phyloP scores from a whole-genome alignment of 495 filamentous ascomycete species.

The Extremus antarcticus region DNA sequence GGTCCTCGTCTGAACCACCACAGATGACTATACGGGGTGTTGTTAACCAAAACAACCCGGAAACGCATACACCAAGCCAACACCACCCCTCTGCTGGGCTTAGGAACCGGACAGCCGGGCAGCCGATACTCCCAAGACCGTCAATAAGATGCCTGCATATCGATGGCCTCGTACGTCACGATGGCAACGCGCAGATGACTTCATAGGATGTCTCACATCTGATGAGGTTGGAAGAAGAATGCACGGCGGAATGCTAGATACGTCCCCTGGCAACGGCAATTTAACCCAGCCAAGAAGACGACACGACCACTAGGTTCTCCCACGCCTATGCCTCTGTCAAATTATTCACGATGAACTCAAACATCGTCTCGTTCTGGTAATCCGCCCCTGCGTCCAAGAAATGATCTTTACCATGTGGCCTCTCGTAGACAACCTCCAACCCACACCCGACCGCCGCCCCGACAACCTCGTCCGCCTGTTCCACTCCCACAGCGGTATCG shows the following conservation, averaged over 20 bases:
- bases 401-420: slow-evolving; percentile 10
- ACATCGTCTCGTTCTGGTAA: slow-evolving; percentile 7
- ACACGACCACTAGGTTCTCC: too few relatives aligned
- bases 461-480: slow-evolving; percentile 17
- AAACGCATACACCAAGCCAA: too few relatives aligned
- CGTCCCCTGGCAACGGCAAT: not conserved
- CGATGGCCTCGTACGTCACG: not conserved
- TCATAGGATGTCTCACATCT: too few relatives aligned
- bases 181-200: not conserved
- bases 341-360: slow-evolving; percentile 14
- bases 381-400: slow-evolving; percentile 12
- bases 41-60: not conserved
- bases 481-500: slow-evolving; percentile 12
- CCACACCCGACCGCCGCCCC: slow-evolving; percentile 10
- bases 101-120: too few relatives aligned
- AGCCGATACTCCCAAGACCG: not conserved
- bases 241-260: not conserved
- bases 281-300: too few relatives aligned
- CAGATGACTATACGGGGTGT: not conserved
- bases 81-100: too few relatives aligned
- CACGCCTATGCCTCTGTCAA: too few relatives aligned
- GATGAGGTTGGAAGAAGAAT: not conserved
- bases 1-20: too few relatives aligned
- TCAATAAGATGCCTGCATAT: not conserved
- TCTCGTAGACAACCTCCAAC: slow-evolving; percentile 7